Percentiles rank a stretch among this genome's conserved stretches.
These are phyloP conservation scores for Ananas comosus DNA, from an alignment of 176 grass and related monocot species.

Conservation along the genomic window DNA sequence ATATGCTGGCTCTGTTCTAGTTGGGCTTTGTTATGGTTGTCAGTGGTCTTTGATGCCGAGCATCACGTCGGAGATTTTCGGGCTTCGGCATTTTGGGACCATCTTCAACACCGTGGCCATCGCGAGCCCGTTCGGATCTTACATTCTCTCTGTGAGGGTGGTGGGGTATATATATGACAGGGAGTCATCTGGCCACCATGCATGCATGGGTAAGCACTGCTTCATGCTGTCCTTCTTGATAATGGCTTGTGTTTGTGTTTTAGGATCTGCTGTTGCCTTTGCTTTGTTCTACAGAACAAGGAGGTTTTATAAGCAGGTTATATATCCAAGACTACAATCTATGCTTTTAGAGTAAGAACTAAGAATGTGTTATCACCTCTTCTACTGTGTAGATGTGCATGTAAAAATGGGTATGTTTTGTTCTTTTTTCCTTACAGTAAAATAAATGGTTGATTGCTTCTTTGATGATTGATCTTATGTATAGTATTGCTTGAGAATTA, in stretches of 20 bases:
- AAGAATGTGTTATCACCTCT: too few species aligned
- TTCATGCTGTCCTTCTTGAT: slow-evolving; percentile 57
- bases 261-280: slow-evolving; percentile 30
- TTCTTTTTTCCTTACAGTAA: too few species aligned
- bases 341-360: not conserved
- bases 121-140: slow-evolving; percentile 65
- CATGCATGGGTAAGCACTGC: slow-evolving; percentile 46
- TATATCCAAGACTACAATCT: slow-evolving; percentile 26
- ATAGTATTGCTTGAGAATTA: too few species aligned
- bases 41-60: slow-evolving; percentile 79
- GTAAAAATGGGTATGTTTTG: too few species aligned
- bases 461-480: too few species aligned
- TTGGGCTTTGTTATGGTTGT: slow-evolving; percentile 59
- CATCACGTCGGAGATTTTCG: slow-evolving; percentile 67
- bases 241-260: slow-evolving; percentile 41
- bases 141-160: slow-evolving; percentile 55
- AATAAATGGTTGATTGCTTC: too few species aligned
- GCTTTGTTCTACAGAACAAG: slow-evolving; percentile 45
- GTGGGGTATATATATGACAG: slow-evolving; percentile 58
- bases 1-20: slow-evolving; percentile 46
- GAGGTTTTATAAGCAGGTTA: slow-evolving; percentile 45
- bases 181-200: slow-evolving; percentile 26
- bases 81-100: slow-evolving; percentile 51
- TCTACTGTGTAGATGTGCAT: too few species aligned
- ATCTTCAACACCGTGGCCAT: slow-evolving; percentile 59